Conservation (phyloP, 1,284 basidiomycete species). For the Papiliotrema terrestris region DNA sequence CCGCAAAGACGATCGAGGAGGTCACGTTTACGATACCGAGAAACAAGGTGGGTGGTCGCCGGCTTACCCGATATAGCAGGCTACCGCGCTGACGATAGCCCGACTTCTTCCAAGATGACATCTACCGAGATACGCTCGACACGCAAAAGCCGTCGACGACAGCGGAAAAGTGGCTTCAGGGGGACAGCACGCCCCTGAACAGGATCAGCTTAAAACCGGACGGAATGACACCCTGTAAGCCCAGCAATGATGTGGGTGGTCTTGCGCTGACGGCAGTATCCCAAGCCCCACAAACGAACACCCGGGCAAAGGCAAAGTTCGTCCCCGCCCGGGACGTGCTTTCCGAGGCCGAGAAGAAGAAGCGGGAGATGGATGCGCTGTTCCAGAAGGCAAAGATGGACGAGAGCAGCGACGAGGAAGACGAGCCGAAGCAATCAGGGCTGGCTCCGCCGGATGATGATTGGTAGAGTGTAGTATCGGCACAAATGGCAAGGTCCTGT, state of each 20-base stretch:
- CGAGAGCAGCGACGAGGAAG: slow-evolving; percentile 36
- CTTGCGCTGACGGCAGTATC: slow-evolving; percentile 26
- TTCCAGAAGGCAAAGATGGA: slow-evolving; percentile 41
- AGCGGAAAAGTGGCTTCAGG: slow-evolving; percentile 40
- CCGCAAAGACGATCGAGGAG: slow-evolving; percentile 46
- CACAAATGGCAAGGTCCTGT: not conserved
- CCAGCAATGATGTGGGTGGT: not conserved
- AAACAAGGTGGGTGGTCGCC: slow-evolving; percentile 36
- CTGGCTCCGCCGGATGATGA: slow-evolving; percentile 43
- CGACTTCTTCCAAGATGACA: slow-evolving; percentile 55
- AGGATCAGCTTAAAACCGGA: slow-evolving; percentile 39
- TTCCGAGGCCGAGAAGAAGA: slow-evolving; percentile 42
- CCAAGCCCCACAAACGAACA: slow-evolving; percentile 30
- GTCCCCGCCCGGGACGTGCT: slow-evolving; percentile 39
- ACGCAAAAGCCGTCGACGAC: slow-evolving; percentile 21
- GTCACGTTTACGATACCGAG: slow-evolving; percentile 52
- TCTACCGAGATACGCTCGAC: slow-evolving; percentile 48
- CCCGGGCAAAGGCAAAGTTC: slow-evolving; percentile 33
- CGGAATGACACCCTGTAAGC: slow-evolving; percentile 47
- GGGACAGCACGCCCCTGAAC: slow-evolving; percentile 15
- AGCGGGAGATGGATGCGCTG: slow-evolving; percentile 43
- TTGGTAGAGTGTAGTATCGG: slow-evolving; percentile 19
- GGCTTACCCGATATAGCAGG: not conserved
- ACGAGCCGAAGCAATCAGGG: slow-evolving; percentile 21
- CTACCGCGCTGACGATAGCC: slow-evolving; percentile 15